A percentile compares a stretch with the other conserved stretches of the same genome.
These are phyloP conservation scores for Gyrodon lividus DNA, from an alignment of 768 basidiomycete genomes.

Conservation along the genomic window DNA sequence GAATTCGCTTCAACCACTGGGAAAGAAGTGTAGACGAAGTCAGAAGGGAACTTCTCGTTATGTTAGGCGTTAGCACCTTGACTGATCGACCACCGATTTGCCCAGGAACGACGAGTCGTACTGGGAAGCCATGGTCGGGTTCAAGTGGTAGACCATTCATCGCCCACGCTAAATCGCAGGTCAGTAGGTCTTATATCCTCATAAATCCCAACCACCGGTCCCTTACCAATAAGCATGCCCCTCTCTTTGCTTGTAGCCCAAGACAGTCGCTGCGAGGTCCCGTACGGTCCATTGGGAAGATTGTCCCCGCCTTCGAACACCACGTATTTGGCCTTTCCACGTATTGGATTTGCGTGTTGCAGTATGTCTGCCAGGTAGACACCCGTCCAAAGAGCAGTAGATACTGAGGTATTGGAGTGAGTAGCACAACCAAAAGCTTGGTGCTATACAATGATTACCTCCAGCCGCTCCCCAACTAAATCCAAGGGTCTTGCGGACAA, in stretches of 20 bases:
- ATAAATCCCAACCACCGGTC: not conserved
- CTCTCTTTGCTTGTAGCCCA: slow-evolving; percentile 45
- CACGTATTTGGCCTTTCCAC: slow-evolving; percentile 44
- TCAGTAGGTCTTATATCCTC: not conserved
- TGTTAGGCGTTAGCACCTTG: slow-evolving; percentile 21
- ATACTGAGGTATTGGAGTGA: slow-evolving; percentile 25
- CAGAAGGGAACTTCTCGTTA: not conserved
- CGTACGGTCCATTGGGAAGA: slow-evolving; percentile 60
- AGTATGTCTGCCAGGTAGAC: slow-evolving; percentile 57
- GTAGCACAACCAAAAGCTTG: not conserved
- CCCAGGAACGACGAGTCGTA: slow-evolving; percentile 62
- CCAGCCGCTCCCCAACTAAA: slow-evolving; percentile 56
- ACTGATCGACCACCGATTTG: slow-evolving; percentile 62
- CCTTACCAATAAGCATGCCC: slow-evolving; percentile 48
- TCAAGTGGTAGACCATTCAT: slow-evolving; percentile 61
- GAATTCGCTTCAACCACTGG: slow-evolving; percentile 58
- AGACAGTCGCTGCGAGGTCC: slow-evolving; percentile 47
- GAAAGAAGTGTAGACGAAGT: not conserved
- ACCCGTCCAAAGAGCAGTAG: slow-evolving; percentile 60
- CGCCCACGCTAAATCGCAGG: slow-evolving; percentile 38
- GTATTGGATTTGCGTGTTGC: slow-evolving; percentile 40
- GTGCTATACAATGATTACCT: slow-evolving; percentile 14
- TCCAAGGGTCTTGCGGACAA: slow-evolving; percentile 53
- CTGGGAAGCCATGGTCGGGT: slow-evolving; percentile 64
- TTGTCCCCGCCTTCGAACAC: slow-evolving; percentile 59